Conservation (phyloP, 768 basidiomycete species). For the Hebeloma cylindrosporum region DNA sequence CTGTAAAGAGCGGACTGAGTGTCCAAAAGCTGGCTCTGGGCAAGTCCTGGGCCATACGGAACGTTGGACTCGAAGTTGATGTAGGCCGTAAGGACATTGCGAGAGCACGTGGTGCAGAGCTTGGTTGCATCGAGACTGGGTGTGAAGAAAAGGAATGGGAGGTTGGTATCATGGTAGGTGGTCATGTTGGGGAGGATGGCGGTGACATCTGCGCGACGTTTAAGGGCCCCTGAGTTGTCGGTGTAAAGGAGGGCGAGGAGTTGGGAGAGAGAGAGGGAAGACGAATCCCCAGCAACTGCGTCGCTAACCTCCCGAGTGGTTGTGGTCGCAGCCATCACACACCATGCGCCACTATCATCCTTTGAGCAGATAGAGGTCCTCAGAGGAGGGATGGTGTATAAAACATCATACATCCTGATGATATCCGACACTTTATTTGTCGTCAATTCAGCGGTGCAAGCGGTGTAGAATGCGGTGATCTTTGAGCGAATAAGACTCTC, state of each 20-base stretch:
- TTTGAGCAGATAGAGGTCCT: slow-evolving; percentile 71
- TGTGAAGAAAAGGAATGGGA: slow-evolving; percentile 80
- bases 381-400: slow-evolving; percentile 73
- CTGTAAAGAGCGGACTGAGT: slow-evolving; percentile 68
- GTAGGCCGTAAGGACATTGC: slow-evolving; percentile 73
- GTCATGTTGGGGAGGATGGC: slow-evolving; percentile 55
- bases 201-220: slow-evolving; percentile 29
- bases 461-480: slow-evolving; percentile 67
- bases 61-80: slow-evolving; percentile 68
- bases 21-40: slow-evolving; percentile 59
- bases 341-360: slow-evolving; percentile 69
- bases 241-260: slow-evolving; percentile 26
- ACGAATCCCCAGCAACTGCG: slow-evolving; percentile 20
- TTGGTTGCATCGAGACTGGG: slow-evolving; percentile 43
- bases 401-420: slow-evolving; percentile 68
- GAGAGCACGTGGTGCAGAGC: slow-evolving; percentile 85
- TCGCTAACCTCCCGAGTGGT: slow-evolving; percentile 25
- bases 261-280: slow-evolving; percentile 15
- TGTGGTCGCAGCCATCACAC: slow-evolving; percentile 51
- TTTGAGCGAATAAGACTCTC: slow-evolving; percentile 55
- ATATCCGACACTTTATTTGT: slow-evolving; percentile 48
- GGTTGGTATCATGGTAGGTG: slow-evolving; percentile 55
- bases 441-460: slow-evolving; percentile 73
- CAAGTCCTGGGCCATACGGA: slow-evolving; percentile 77
- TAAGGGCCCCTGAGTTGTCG: slow-evolving; percentile 25